phyloP scores from a whole-genome alignment of 2,329 filamentous ascomycete genomes.

The Xylaria sp. region DNA sequence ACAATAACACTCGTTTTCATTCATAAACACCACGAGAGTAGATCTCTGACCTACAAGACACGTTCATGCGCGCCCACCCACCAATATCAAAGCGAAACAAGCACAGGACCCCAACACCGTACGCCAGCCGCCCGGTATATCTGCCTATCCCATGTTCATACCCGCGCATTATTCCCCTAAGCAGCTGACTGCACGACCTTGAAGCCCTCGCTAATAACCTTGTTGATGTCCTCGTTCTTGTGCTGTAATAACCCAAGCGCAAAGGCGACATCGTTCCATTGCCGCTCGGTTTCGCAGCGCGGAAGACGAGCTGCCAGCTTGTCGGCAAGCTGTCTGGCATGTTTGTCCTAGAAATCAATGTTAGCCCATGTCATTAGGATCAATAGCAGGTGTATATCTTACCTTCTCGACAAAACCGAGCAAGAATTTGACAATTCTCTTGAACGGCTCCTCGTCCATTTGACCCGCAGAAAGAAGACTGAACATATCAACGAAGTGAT shows the following conservation, averaged over 20 bases:
- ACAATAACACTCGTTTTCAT: no score
- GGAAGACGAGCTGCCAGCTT: conserved; percentile 83
- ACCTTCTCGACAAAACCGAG: conserved; percentile 98
- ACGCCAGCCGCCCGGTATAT: conserved; percentile 1
- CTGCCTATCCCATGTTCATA: background rate
- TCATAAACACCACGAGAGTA: no score
- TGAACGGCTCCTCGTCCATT: conserved; percentile 81
- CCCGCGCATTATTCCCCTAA: conserved; percentile 1
- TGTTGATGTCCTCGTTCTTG: conserved; percentile 85
- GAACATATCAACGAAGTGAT: conserved; percentile 99
- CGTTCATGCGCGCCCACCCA: no score
- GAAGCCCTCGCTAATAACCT: conserved; percentile 70
- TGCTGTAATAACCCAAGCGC: conserved; percentile 84
- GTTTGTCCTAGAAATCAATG: conserved; percentile 67
- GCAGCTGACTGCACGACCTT: conserved; percentile 61
- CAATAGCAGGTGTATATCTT: no score
- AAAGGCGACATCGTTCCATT: conserved; percentile 97
- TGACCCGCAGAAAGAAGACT: conserved; percentile 80
- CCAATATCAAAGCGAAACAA: background rate
- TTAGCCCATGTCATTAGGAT: background rate
- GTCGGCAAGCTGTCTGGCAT: conserved; percentile 86
- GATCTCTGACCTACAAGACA: no score
- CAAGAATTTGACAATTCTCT: conserved; percentile 83
- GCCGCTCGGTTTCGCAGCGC: conserved; percentile 84
- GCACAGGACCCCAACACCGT: background rate